Conservation (phyloP, 192 early-diverging fungal species). For the Geosiphon pyriformis region DNA sequence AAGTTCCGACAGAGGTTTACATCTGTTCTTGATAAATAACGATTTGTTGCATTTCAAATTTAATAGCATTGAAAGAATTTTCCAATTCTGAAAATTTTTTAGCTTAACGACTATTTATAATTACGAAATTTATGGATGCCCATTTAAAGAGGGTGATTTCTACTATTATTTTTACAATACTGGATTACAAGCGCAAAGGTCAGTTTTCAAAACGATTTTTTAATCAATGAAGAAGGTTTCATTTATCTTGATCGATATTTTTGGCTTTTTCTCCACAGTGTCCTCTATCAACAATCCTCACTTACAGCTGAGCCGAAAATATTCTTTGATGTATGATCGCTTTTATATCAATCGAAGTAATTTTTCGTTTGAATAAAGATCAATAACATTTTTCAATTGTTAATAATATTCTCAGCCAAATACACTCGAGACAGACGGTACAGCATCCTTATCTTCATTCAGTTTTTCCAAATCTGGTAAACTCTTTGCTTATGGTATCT, state of each 20-base stretch:
- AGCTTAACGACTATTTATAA: slow-evolving; percentile 53
- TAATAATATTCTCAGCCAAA: slow-evolving; percentile 37
- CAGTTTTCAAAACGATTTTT: no score
- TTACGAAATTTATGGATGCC: slow-evolving; percentile 51
- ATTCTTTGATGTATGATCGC: slow-evolving; percentile 31
- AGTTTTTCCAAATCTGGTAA: slow-evolving; percentile 54
- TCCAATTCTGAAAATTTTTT: no score
- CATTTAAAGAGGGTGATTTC: slow-evolving; percentile 50
- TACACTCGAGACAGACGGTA: slow-evolving; percentile 53
- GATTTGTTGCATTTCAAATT: no score
- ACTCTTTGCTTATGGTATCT: slow-evolving; percentile 50
- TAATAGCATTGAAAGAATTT: no score
- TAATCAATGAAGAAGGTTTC: no score
- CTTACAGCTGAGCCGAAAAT: slow-evolving; percentile 41
- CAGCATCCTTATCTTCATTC: slow-evolving; percentile 42
- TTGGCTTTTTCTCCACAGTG: slow-evolving; percentile 16
- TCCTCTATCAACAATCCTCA: slow-evolving; percentile 49
- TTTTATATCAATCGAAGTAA: no score
- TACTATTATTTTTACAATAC: slow-evolving; percentile 67
- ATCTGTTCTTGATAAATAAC: no score
- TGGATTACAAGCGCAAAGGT: slow-evolving; percentile 51
- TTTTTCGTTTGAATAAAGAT: neutral
- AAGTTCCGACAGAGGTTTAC: slow-evolving; percentile 35
- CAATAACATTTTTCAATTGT: neutral
- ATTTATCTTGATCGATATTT: neutral